These are phyloP conservation scores for Earliella scabrosa DNA, from an alignment of 1,284 basidiomycete genomes.

Conservation along the genomic window DNA sequence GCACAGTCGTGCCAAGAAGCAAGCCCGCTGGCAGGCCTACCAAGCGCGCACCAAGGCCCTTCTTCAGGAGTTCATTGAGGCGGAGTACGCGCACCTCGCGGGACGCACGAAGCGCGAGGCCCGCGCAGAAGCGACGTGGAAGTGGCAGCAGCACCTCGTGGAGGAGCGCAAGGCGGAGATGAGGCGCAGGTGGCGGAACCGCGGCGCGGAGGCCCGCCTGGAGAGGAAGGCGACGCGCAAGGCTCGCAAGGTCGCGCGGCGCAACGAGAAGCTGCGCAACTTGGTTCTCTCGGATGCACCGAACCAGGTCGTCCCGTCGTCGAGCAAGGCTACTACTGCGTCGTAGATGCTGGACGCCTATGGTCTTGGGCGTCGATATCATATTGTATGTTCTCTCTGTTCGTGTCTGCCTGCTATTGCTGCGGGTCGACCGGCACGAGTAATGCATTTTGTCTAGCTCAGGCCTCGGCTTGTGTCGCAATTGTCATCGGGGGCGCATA, in stretches of 20 bases:
- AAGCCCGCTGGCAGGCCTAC: constrained; percentile 69
- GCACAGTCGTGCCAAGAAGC: constrained; percentile 79
- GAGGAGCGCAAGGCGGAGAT: constrained; percentile 61
- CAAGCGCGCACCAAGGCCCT: constrained; percentile 51
- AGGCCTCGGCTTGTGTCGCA: not conserved
- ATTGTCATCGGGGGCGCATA: too few species aligned
- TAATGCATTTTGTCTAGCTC: constrained; percentile 18
- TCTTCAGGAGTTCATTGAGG: constrained; percentile 54
- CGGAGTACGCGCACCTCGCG: constrained; percentile 57
- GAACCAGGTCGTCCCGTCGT: constrained; percentile 69
- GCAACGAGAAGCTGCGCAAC: constrained; percentile 62
- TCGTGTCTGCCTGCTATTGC: not conserved
- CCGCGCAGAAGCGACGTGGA: constrained; percentile 72
- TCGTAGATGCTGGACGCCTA: not conserved
- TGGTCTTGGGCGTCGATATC: not conserved
- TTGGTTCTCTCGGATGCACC: constrained; percentile 61
- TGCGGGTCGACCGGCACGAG: constrained; percentile 1
- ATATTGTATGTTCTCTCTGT: constrained; percentile 13
- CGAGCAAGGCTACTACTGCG: constrained; percentile 10
- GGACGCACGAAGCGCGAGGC: constrained; percentile 64
- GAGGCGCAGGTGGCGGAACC: constrained; percentile 48
- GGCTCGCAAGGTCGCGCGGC: constrained; percentile 62
- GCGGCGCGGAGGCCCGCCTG: constrained; percentile 39
- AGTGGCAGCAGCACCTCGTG: constrained; percentile 64
- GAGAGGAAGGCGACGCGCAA: constrained; percentile 50